Conservation (phyloP, 192 early-diverging fungal species). For the Fimicolochytrium jonesii region DNA sequence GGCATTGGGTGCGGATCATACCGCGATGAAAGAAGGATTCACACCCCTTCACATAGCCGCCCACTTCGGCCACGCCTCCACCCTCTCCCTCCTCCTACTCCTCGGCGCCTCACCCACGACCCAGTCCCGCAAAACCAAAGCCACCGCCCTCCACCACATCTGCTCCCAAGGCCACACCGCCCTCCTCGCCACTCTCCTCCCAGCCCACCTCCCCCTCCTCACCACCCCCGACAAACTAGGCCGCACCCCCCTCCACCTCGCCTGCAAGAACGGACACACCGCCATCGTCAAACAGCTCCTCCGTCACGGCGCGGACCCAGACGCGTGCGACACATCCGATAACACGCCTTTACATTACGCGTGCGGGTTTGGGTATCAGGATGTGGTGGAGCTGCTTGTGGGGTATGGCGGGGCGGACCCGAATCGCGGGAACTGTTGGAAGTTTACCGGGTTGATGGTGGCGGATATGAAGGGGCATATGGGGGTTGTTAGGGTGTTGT, state of each 20-base stretch:
- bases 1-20: conserved; percentile 33
- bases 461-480: conserved; percentile 46
- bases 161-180: no score
- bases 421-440: conserved; percentile 45
- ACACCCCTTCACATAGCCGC: conserved; percentile 35
- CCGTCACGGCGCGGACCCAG: conserved; percentile 37
- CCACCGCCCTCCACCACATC: no score
- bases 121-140: no score
- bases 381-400: conserved; percentile 38
- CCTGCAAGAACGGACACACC: conserved; percentile 41
- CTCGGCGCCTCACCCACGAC: no score
- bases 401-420: conserved; percentile 33
- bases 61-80: conserved; percentile 18
- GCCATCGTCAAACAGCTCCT: conserved; percentile 39
- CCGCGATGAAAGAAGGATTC: conserved; percentile 27
- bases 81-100: no score
- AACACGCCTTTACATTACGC: conserved; percentile 53
- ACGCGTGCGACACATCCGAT: conserved; percentile 38
- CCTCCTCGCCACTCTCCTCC: no score
- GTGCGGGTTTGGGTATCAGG: conserved; percentile 34
- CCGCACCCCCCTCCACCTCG: conserved; percentile 22
- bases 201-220: no score
- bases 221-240: conserved; percentile 36
- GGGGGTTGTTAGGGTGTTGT: conserved; percentile 34
- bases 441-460: conserved; percentile 44